A percentile compares a stretch with the other conserved stretches of the same genome.
These are phyloP conservation scores for Trichomonas vaginalis DNA, from an alignment of 208 protist species.

Conservation along the genomic window DNA sequence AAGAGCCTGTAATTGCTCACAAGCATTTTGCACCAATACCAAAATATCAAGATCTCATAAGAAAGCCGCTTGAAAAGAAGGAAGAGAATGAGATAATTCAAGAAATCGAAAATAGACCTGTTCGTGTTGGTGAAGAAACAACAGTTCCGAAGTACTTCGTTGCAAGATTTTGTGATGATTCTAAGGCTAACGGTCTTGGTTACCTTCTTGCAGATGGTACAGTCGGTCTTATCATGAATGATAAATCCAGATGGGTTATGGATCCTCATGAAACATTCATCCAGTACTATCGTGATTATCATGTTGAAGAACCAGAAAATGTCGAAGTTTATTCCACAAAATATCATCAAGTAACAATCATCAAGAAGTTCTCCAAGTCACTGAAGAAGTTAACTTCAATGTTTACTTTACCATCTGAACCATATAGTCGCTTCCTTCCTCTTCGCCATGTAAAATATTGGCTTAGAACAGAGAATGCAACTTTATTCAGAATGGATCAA, in stretches of 20 bases:
- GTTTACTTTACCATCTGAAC: neutral
- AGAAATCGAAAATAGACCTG: too few relatives aligned
- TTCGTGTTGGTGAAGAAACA: too few relatives aligned
- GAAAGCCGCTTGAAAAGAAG: too few relatives aligned
- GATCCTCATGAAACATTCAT: conserved; percentile 34
- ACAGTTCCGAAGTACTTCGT: conserved; percentile 58
- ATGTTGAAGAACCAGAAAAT: neutral
- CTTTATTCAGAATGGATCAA: neutral
- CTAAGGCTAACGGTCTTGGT: conserved; percentile 82
- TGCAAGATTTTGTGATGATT: neutral
- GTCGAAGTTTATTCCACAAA: neutral
- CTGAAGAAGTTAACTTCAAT: neutral
- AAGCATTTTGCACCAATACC: neutral
- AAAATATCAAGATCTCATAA: neutral
- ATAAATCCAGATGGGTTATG: conserved; percentile 76
- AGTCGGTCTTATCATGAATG: conserved; percentile 84
- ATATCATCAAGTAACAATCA: neutral
- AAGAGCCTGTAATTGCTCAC: neutral
- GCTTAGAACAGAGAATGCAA: neutral
- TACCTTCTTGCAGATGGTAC: conserved; percentile 72
- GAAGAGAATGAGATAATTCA: too few relatives aligned
- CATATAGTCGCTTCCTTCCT: neutral
- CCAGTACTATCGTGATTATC: neutral
- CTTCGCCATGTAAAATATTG: neutral
- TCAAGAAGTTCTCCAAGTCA: neutral